Evolutionary conservation across 345 rosid species (phyloP), one percentile per base, ranked within the genome.

Genomic region (Eucalyptus curtisii): DNA sequence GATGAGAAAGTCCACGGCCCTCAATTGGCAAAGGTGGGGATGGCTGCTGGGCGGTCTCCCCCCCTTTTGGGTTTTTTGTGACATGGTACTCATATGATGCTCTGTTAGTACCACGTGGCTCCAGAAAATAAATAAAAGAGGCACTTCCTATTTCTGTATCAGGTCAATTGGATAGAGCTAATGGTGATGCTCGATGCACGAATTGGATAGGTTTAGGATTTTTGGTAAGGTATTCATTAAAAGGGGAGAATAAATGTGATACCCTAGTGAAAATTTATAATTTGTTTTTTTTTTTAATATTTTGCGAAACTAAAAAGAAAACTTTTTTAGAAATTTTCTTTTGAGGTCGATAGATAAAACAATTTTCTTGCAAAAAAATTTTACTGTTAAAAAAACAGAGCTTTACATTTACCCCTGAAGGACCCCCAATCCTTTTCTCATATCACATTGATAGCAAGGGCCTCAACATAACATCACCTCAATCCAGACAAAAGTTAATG

Each of bases 251-350:
- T n/a, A 64, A 13, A 64, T 0, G 76, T n/a, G 76, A 64, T n/a
- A 4, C 37, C 76, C 19, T 1, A 64, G 37, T 64, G 19, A 64
- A 64, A n/a, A n/a, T 14, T 7, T 14, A n/a, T 31, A 15, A 64
- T 30, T 2, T 55, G 1, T n/a, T 4, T 30, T 4, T 13, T 13
- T n/a, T 3, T 16, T 3, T 5, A 5, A 27, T 59, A 27, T 5
- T 59, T 59, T 59, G 16, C 8, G 13, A 30, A 64, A 64, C 19
- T 30, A 4, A 64, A 64, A n/a, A 4, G 1, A 64, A 30, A 14
- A 0, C 1, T 7, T n/a, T 30, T 14, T n/a, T 16, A 14, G 40
- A n/a, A 64, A 0, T 64, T 15, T 64, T 64, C 10, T 64, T 64
- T 59, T 24, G 5, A 10, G 61, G 12, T 52, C 7, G 57, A 3